Percentiles rank a stretch among this genome's conserved stretches.
phyloP scores from a whole-genome alignment of 352 stramenopile genomes.

The Phytophthora kernoviae region DNA sequence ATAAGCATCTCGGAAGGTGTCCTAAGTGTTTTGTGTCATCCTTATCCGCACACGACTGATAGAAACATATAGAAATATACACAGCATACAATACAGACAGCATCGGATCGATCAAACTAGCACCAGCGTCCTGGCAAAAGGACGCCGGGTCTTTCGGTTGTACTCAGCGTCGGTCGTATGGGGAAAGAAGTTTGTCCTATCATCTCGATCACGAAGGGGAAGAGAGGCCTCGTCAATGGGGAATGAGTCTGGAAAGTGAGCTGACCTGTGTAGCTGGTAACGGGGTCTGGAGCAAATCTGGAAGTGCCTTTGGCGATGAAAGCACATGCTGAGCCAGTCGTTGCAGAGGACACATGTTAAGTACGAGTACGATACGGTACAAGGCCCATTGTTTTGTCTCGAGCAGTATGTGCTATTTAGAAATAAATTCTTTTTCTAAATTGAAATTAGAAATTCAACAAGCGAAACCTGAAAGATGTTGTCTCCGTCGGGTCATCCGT shows the following conservation, averaged over 20 bases:
- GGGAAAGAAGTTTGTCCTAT: constrained; percentile 86
- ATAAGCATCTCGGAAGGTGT: constrained; percentile 85
- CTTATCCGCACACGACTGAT: constrained; percentile 36
- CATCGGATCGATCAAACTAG: constrained; percentile 70
- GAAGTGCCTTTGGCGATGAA: constrained; percentile 10
- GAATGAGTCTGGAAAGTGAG: constrained; percentile 1
- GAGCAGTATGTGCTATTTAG: background rate
- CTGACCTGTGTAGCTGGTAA: constrained; percentile 4
- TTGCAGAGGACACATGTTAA: constrained; percentile 25
- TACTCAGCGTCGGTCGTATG: constrained; percentile 81
- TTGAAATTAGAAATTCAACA: too few species aligned
- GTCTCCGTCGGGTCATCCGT: too few species aligned
- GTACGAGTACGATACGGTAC: constrained; percentile 17
- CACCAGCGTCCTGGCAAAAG: constrained; percentile 67
- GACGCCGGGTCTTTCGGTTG: constrained; percentile 71
- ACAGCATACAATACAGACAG: constrained; percentile 23
- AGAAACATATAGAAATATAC: constrained; percentile 22
- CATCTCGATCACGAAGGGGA: constrained; percentile 58
- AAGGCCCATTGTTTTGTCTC: constrained; percentile 10
- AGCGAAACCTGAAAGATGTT: too few species aligned
- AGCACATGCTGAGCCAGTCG: constrained; percentile 18
- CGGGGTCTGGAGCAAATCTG: constrained; percentile 10
- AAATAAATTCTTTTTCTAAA: too few species aligned
- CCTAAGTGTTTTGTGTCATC: constrained; percentile 79
- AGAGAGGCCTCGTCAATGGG: background rate